Base-by-base conservation (phyloP, 75 land plant species). In the Pinus tabuliformis region DNA sequence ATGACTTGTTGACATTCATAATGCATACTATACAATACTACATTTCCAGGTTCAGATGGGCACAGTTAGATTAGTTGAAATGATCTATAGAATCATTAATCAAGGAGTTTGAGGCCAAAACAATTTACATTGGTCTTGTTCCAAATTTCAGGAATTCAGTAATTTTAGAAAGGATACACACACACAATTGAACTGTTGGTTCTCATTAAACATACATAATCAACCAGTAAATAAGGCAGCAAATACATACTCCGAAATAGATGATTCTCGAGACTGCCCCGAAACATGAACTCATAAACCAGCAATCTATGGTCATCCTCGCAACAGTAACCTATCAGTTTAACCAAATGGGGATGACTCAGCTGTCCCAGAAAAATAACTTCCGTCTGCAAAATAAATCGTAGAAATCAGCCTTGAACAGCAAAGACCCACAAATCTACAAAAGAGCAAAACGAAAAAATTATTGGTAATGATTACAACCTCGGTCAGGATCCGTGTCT, bases 291-390 rank as follows among this genome's bases (percentile, higher is more conserved):
- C 75, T 73, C 75, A 17, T 73, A 73, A 73, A 73, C 75, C 63
- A 73, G 60, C 30, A 73, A 57, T 57, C 75, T 52, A 73, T 73
- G 75, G 36, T 73, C 75, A 26, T 73, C 75, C 33, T 73, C 75
- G 24, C 75, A 73, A 24, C 59, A 73, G 66, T 73, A 73, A 28
- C 75, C 75, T 56, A 73, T 73, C 28, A 73, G 60, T 73, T 73
- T 73, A 16, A 73, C 75, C 60, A 73, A 73, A 73, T 73, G 75
- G 30, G 75, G 75, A 57, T 73, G 75, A 13, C 75, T 52, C 33
- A 73, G 60, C 36, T 73, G 75, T 9, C 75, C 75, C 60, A 73
- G 37, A 28, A 73, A 73, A 18, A 28, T 73, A 56, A 73, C 75
- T 21, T 73, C 75, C 26, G 75, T 39, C 75, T 73, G 81, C 57